Evolutionary conservation across 1,284 basidiomycete species (phyloP), one percentile per base, ranked within the genome.

Genomic region (Apiotrichum brassicae): DNA sequence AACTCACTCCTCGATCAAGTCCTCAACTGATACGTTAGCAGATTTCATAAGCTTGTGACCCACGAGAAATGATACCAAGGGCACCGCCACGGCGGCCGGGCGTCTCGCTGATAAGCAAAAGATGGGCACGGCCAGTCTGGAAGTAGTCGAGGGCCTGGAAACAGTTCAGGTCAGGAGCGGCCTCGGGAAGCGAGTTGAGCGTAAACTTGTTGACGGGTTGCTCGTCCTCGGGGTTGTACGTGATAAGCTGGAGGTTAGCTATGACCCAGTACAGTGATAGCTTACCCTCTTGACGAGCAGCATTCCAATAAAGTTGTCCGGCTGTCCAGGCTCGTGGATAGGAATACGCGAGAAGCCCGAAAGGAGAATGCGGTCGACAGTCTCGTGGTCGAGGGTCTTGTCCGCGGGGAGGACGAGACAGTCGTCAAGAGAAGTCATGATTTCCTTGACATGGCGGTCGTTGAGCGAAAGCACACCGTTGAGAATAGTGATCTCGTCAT

Each of bases 291-390:
- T 93, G 44, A 92, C 79, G 16, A 97, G 80, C 3, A 98, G 78
- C 60, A 97, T 80, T 0, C 94, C 94, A 13, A 87, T 75, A 65
- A 95, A 97, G 35, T 87, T 81, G 13, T 82, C 75, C 2, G 83
- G 81, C 46, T 86, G 80, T 4, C 80, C 81, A 3, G 86, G 79
- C 59, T 86, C 83, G 66, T 97, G 87, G 1, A 98, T 80, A 0
- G 94, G 94, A 59, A 97, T 90, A 22, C 94, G 84, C 2, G 91
- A 95, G 70, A 97, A 97, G 0, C 94, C 94, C 51, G 84, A 89
- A 16, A 81, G 68, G 80, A 92, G 79, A 39, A 72, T 71, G 38
- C 79, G 78, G 65, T 93, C 84, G 33, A 94, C 82, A 0, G 81
- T 82, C 0, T 81, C 76, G 59, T 89, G 83, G 69, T 95, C 85